phyloP scores from a whole-genome alignment of 2,329 filamentous ascomycete genomes.

The Pseudogymnoascus sp. region DNA sequence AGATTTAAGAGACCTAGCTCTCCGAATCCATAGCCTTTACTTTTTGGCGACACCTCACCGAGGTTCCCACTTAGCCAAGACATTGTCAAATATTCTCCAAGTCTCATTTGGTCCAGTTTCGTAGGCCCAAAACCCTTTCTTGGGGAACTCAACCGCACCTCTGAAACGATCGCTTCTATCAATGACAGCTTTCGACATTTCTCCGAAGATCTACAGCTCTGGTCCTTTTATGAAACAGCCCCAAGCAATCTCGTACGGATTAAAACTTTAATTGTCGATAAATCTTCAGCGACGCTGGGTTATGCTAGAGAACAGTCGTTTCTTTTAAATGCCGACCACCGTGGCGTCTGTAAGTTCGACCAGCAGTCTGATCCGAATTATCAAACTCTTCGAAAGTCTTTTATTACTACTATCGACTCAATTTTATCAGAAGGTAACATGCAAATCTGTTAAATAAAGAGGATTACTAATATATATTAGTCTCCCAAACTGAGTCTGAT shows the following conservation, averaged over 20 bases:
- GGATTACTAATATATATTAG: neutral
- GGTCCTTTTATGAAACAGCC: slow-evolving; percentile 32
- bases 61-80: slow-evolving; percentile 24
- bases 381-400: slow-evolving; percentile 14
- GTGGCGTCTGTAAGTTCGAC: slow-evolving; percentile 27
- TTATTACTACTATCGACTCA: neutral
- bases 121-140: slow-evolving; percentile 21
- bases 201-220: slow-evolving; percentile 25
- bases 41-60: slow-evolving; percentile 31
- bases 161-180: slow-evolving; percentile 23
- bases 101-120: neutral
- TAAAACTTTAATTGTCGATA: slow-evolving; percentile 22
- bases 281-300: slow-evolving; percentile 25
- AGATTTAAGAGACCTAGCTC: slow-evolving; percentile 17
- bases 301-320: slow-evolving; percentile 23
- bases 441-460: neutral
- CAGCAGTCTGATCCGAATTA: slow-evolving; percentile 18
- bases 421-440: neutral
- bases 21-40: slow-evolving; percentile 22
- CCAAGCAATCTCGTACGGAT: slow-evolving; percentile 17
- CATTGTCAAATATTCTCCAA: neutral
- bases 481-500: neutral
- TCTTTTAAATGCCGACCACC: slow-evolving; percentile 28
- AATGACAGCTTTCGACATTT: slow-evolving; percentile 32
- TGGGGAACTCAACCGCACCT: slow-evolving; percentile 22